Evolutionary conservation across 148 eudicot genomes (phyloP).

Genomic region (Rhododendron simsii): DNA sequence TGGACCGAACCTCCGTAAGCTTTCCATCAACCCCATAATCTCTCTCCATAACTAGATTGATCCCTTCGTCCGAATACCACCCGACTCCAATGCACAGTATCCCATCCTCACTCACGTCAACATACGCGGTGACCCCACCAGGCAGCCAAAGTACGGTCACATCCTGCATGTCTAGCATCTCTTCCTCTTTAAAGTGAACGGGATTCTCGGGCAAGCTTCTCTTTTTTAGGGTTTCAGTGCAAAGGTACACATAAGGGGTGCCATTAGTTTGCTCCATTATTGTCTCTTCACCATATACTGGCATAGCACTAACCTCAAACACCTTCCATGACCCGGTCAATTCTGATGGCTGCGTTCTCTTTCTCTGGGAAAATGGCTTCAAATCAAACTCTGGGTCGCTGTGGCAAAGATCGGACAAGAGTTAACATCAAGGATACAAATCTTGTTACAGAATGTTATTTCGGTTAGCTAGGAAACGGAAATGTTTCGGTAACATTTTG

Average conservation of each 20-base stretch:
- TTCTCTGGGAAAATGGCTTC: conserved; percentile 90
- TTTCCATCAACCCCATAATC: conserved; percentile 93
- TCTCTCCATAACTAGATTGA: conserved; percentile 96
- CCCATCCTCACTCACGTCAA: conserved; percentile 87
- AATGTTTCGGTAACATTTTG: neutral
- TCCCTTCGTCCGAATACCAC: conserved; percentile 97
- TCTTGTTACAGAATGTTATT: neutral
- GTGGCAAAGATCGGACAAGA: conserved; percentile 3
- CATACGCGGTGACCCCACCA: conserved; percentile 86
- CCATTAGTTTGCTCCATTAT: conserved; percentile 33
- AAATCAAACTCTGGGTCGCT: conserved; percentile 71
- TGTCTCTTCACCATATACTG: conserved; percentile 64
- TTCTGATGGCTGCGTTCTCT: conserved; percentile 68
- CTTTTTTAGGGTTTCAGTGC: conserved; percentile 83
- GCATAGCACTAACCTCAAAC: conserved; percentile 94
- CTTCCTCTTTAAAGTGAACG: conserved; percentile 82
- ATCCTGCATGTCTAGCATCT: conserved; percentile 79
- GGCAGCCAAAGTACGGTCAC: conserved; percentile 90
- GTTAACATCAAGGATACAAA: neutral
- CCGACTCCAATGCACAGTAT: conserved; percentile 88
- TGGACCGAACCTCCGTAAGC: conserved; percentile 73
- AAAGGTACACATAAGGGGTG: conserved; percentile 76
- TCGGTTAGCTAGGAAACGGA: neutral
- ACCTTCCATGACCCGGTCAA: conserved; percentile 91
- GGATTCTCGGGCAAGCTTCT: conserved; percentile 70